Base-by-base conservation (phyloP, 1,139 yeast species). In the Hansenula lynferdii region DNA sequence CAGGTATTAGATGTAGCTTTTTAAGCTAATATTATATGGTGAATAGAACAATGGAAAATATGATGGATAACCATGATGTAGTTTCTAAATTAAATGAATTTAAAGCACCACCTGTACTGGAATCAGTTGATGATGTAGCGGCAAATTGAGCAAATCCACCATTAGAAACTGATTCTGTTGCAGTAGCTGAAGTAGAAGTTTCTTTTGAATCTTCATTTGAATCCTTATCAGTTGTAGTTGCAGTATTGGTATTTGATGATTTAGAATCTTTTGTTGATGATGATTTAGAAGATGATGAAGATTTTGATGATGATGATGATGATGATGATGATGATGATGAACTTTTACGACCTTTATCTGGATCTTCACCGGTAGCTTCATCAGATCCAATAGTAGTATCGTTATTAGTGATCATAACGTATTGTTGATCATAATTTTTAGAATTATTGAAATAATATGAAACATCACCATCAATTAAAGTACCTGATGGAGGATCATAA, bases 401-500 rank as follows among this genome's bases (percentile, higher is more conserved):
- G 38, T 74, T 75, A 53, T 80, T 73, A 29, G 89, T 74, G 53
- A 87, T 65, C 51, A 67, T 67, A 40, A 87, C 62, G 49, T 74
- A 64, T 12, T 62, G 57, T 31, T 65, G 64, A 31, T 60, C 49
- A 46, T 72, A 79, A 16, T 70, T 72, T 31, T 56, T 54, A n/a
- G 73, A 64, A 44, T 62, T 60, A 51, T 75, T 74, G 67, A 69
- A 86, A 30, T 70, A 58, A 62, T 78, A 87, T 0, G 92, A 75
- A 44, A 64, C 61, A 35, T 72, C 57, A 43, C 83, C 83, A 26
- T 68, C 68, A 29, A 56, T 49, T 38, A 54, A 54, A 15, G 72
- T 64, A 35, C 64, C 71, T 16, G 66, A 53, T 15, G 96, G 96
- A 28, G 84, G 70, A 52, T 75, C 87, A 60, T 85, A 83, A 52